phyloP scores from a whole-genome alignment of 2,329 filamentous ascomycete species.

The Diplodia scrobiculata region DNA sequence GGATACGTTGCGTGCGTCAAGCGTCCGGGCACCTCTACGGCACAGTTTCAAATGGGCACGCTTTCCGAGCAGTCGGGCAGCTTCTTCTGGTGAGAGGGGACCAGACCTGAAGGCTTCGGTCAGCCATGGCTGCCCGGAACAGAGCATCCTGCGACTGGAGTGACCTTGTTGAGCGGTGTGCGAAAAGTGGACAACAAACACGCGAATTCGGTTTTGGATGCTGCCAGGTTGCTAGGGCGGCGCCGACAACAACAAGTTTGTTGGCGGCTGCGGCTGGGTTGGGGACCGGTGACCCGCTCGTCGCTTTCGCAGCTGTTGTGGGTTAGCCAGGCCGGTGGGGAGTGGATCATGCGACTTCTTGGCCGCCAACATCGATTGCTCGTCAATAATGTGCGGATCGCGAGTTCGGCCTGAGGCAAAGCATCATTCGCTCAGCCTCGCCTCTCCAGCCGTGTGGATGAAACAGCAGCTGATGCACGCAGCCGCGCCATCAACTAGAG shows the following conservation, averaged over 20 bases:
- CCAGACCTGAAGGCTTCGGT: background rate
- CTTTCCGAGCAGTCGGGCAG: background rate
- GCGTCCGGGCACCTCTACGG: background rate
- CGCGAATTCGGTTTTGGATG: background rate
- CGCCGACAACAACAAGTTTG: background rate
- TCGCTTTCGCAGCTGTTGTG: constrained; percentile 18
- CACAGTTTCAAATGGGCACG: background rate
- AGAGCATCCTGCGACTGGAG: background rate
- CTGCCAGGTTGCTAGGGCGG: background rate
- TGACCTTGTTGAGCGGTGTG: background rate
- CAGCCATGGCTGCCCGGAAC: background rate
- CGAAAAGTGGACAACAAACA: constrained; percentile 12
- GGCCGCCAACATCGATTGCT: constrained; percentile 3
- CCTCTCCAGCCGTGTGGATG: constrained; percentile 7
- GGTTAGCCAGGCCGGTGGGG: constrained; percentile 19
- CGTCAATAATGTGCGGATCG: constrained; percentile 12
- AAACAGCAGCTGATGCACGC: constrained; percentile 23
- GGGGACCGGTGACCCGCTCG: constrained; percentile 14
- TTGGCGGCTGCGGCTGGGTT: constrained; percentile 10
- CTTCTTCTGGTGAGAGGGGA: background rate
- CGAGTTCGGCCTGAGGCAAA: background rate
- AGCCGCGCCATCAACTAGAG: constrained; percentile 21
- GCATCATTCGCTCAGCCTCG: background rate
- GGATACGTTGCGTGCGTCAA: background rate
- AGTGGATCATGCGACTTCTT: constrained; percentile 21